These are phyloP conservation scores for Rhizophagus clarus DNA, from an alignment of 192 early-diverging fungal genomes.

Conservation along the genomic window DNA sequence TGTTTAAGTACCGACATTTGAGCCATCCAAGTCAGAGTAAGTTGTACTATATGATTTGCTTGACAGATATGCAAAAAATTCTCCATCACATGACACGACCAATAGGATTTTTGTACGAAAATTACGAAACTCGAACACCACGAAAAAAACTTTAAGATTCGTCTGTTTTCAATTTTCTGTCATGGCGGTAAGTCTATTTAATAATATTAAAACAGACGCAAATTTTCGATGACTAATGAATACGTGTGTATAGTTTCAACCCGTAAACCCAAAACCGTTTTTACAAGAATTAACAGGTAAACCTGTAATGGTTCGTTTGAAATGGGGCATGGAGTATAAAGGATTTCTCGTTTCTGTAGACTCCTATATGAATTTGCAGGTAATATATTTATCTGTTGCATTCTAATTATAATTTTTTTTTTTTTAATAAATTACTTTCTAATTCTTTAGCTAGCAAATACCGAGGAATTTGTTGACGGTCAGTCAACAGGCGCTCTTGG, in stretches of 20 bases:
- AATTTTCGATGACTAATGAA: background rate
- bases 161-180: background rate
- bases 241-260: slow-evolving; percentile 68
- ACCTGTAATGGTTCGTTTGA: slow-evolving; percentile 89
- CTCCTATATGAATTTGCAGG: slow-evolving; percentile 97
- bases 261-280: slow-evolving; percentile 98
- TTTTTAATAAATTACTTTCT: background rate
- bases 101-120: too few species aligned
- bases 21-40: too few species aligned
- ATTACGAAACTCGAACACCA: too few species aligned
- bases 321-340: slow-evolving; percentile 99
- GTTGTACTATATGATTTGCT: too few species aligned
- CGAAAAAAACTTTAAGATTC: too few species aligned
- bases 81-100: too few species aligned
- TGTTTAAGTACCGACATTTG: too few species aligned
- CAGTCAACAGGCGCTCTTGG: slow-evolving; percentile 83
- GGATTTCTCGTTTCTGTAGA: slow-evolving; percentile 88
- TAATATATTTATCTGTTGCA: slow-evolving; percentile 34
- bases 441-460: slow-evolving; percentile 76
- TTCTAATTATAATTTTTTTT: background rate
- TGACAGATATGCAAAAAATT: too few species aligned
- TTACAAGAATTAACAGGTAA: slow-evolving; percentile 91
- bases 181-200: background rate
- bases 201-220: background rate
- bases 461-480: slow-evolving; percentile 95